Percentiles rank a stretch among this genome's conserved stretches.
Conservation (phyloP, 768 basidiomycete genomes). For the Suillus subaureus region DNA sequence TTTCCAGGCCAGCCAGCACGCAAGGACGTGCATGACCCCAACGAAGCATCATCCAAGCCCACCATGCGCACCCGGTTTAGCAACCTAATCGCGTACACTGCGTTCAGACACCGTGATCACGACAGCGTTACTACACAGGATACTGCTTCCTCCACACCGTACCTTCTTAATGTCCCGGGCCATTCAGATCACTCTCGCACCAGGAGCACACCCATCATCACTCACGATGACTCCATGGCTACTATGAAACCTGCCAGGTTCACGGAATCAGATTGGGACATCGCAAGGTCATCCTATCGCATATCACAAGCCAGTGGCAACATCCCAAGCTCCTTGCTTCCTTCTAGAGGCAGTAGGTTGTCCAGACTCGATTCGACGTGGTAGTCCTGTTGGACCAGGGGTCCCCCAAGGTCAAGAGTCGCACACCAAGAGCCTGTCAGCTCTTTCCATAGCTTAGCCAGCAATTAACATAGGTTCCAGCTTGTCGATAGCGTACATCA, state of each 20-base stretch:
- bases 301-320: neutral
- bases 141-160: neutral
- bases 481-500: too few species aligned
- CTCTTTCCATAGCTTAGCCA: too few species aligned
- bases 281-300: neutral
- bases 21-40: neutral
- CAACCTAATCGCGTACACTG: conserved; percentile 1
- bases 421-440: too few species aligned
- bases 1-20: neutral
- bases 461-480: too few species aligned
- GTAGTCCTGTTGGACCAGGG: neutral
- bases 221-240: too few species aligned
- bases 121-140: conserved; percentile 13
- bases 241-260: neutral
- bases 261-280: neutral
- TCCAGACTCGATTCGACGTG: neutral
- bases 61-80: conserved; percentile 7
- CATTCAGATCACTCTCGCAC: conserved; percentile 8
- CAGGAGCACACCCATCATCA: neutral
- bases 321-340: neutral
- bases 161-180: neutral
- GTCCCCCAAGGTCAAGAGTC: too few species aligned
- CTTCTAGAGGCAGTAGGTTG: neutral
- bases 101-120: conserved; percentile 8
- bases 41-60: conserved; percentile 1